These are phyloP conservation scores for Rubus parviflorus DNA, from an alignment of 306 rosid species.

Conservation along the genomic window DNA sequence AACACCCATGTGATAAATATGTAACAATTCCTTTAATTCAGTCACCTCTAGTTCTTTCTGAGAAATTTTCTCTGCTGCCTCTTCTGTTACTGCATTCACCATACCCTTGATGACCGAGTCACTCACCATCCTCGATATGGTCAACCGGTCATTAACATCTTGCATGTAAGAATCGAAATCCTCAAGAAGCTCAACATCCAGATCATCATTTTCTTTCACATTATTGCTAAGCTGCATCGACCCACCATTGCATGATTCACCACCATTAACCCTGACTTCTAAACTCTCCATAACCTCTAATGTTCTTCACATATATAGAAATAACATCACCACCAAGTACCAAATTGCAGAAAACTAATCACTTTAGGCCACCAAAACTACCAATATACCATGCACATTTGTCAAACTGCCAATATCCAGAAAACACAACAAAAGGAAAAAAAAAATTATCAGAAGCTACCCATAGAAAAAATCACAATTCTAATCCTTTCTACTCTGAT, in stretches of 20 bases:
- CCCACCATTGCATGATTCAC: constrained; percentile 12
- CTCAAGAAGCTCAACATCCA: constrained; percentile 48
- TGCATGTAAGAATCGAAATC: constrained; percentile 59
- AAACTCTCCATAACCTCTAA: constrained; percentile 34
- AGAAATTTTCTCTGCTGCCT: constrained; percentile 67
- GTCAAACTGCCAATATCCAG: constrained; percentile 7
- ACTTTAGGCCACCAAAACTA: background rate
- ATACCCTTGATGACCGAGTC: constrained; percentile 79
- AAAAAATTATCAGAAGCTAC: background rate
- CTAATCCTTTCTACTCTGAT: background rate
- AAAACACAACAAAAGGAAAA: background rate
- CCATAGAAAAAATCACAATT: background rate
- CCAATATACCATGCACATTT: background rate
- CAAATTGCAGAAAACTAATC: constrained; percentile 1
- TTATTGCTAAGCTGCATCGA: constrained; percentile 24
- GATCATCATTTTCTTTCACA: constrained; percentile 42
- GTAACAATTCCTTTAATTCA: constrained; percentile 51
- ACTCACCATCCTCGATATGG: constrained; percentile 84
- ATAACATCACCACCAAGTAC: constrained; percentile 12
- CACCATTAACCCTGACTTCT: constrained; percentile 32
- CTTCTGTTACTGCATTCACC: constrained; percentile 67
- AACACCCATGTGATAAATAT: constrained; percentile 26
- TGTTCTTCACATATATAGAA: constrained; percentile 7
- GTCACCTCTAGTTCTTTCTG: constrained; percentile 70
- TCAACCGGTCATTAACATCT: constrained; percentile 60